phyloP scores from a whole-genome alignment of 768 basidiomycete genomes.

The Albatrellus ellisii region DNA sequence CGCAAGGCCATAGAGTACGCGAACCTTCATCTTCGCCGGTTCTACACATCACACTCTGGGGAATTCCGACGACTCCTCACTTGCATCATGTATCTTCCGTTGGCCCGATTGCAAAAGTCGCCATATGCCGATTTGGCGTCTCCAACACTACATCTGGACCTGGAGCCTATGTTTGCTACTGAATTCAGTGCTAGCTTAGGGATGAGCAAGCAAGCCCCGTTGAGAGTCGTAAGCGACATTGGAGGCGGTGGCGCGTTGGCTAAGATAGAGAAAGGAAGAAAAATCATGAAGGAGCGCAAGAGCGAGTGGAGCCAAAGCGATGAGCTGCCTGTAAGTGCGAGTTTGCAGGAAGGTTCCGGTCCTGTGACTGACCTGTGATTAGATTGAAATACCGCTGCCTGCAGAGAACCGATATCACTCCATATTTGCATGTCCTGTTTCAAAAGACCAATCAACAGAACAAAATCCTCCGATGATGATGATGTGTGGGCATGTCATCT shows the following conservation, averaged over 20 bases:
- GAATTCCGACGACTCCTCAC: slow-evolving; percentile 64
- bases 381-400: slow-evolving; percentile 92
- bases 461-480: slow-evolving; percentile 98
- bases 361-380: not conserved
- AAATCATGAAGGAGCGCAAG: slow-evolving; percentile 86
- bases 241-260: slow-evolving; percentile 87
- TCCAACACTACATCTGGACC: slow-evolving; percentile 58
- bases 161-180: slow-evolving; percentile 74
- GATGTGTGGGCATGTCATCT: slow-evolving; percentile 89
- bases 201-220: slow-evolving; percentile 80
- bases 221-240: slow-evolving; percentile 84
- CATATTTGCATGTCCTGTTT: slow-evolving; percentile 94
- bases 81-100: slow-evolving; percentile 58
- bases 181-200: slow-evolving; percentile 83
- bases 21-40: slow-evolving; percentile 44
- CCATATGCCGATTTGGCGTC: slow-evolving; percentile 67
- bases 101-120: slow-evolving; percentile 48
- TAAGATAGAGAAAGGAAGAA: slow-evolving; percentile 87
- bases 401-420: slow-evolving; percentile 89
- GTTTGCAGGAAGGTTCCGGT: slow-evolving; percentile 9
- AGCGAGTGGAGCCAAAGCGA: slow-evolving; percentile 86
- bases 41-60: slow-evolving; percentile 43
- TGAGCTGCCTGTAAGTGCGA: slow-evolving; percentile 65
- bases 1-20: slow-evolving; percentile 64
- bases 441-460: slow-evolving; percentile 92